Percentiles rank a stretch among this genome's conserved stretches.
phyloP scores from a whole-genome alignment of 331 rosid genomes.

The Spiraea crenata region DNA sequence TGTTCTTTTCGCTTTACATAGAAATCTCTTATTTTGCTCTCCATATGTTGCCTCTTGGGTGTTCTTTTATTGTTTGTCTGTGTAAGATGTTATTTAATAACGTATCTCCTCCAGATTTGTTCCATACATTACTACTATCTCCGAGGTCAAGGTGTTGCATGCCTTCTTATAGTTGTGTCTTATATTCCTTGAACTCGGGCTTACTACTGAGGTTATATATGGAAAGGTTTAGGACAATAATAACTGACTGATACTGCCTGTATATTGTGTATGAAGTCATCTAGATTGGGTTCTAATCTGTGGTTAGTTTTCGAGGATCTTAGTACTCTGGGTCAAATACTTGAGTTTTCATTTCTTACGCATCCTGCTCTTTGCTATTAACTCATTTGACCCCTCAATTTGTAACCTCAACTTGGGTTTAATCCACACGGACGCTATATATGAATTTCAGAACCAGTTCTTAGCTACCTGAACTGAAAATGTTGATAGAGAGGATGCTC shows the following conservation, averaged over 20 bases:
- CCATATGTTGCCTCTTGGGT: neutral
- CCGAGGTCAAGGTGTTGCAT: neutral
- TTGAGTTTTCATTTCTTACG: neutral
- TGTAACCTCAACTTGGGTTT: slow-evolving; percentile 1
- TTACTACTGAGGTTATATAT: neutral
- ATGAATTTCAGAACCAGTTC: neutral
- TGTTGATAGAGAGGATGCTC: neutral
- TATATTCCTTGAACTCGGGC: neutral
- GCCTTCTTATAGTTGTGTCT: slow-evolving; percentile 4
- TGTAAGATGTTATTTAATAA: neutral
- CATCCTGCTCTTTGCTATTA: neutral
- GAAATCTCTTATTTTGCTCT: neutral
- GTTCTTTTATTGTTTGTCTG: neutral
- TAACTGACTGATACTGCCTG: slow-evolving; percentile 9
- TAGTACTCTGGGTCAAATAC: neutral
- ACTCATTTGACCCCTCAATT: neutral
- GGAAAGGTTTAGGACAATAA: slow-evolving; percentile 4
- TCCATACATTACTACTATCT: neutral
- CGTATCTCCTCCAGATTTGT: slow-evolving; percentile 9
- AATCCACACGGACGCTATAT: neutral
- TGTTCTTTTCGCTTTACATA: slow-evolving; percentile 12
- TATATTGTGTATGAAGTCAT: slow-evolving; percentile 10
- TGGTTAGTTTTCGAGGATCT: slow-evolving; percentile 11
- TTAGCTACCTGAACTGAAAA: slow-evolving; percentile 1
- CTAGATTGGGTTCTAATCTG: slow-evolving; percentile 3